phyloP scores from a whole-genome alignment of 768 basidiomycete genomes.

The Tricholoma flavovirens region DNA sequence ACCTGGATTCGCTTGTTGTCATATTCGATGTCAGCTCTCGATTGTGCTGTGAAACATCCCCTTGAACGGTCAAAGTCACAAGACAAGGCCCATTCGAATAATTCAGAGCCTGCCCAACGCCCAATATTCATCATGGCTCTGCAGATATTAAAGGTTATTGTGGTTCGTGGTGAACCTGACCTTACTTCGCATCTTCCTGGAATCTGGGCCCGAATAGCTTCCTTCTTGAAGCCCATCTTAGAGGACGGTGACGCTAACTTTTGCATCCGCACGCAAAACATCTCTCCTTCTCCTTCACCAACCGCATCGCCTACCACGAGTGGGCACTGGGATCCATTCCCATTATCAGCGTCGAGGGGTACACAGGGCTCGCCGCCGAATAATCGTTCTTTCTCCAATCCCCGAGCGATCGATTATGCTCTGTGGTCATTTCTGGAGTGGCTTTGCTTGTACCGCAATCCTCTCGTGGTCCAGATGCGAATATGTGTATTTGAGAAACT shows the following conservation, averaged over 20 bases:
- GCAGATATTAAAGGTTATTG: slow-evolving; percentile 63
- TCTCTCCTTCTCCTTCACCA: slow-evolving; percentile 48
- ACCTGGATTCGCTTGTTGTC: slow-evolving; percentile 61
- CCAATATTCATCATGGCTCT: slow-evolving; percentile 45
- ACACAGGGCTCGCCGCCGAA: slow-evolving; percentile 20
- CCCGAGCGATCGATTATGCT: slow-evolving; percentile 63
- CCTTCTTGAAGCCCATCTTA: slow-evolving; percentile 45
- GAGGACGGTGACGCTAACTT: slow-evolving; percentile 60
- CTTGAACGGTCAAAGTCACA: slow-evolving; percentile 43
- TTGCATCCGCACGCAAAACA: slow-evolving; percentile 36
- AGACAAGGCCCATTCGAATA: slow-evolving; percentile 26
- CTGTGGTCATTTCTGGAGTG: slow-evolving; percentile 71
- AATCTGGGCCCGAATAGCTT: slow-evolving; percentile 59
- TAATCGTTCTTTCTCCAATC: slow-evolving; percentile 26
- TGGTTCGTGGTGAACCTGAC: slow-evolving; percentile 58
- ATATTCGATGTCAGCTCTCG: slow-evolving; percentile 52
- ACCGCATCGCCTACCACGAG: slow-evolving; percentile 45
- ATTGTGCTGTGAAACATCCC: slow-evolving; percentile 19
- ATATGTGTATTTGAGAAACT: slow-evolving; percentile 63
- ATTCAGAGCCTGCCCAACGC: slow-evolving; percentile 25
- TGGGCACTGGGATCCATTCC: slow-evolving; percentile 30
- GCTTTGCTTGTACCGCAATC: slow-evolving; percentile 54
- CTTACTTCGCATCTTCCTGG: slow-evolving; percentile 49
- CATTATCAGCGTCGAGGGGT: slow-evolving; percentile 21
- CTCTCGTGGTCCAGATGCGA: slow-evolving; percentile 61